phyloP scores from a whole-genome alignment of 495 filamentous ascomycete species.

The Lasiosphaeriaceae sp. region DNA sequence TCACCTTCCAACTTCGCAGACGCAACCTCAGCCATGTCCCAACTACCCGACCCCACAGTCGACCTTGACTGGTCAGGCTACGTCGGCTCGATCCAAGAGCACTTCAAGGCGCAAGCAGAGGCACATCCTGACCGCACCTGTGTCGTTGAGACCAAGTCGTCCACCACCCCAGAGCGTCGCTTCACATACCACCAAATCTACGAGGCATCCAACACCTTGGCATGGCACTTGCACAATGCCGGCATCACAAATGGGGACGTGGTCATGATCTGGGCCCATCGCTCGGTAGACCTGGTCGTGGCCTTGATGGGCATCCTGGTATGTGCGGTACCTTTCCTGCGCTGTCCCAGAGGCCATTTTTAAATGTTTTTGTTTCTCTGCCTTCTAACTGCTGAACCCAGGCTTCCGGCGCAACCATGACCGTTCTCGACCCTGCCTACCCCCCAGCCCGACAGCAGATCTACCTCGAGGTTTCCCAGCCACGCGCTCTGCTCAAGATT shows the following conservation, averaged over 20 bases:
- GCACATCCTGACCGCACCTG: constrained; percentile 74
- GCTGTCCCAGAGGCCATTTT: background rate
- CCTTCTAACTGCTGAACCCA: constrained; percentile 19
- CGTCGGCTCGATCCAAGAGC: constrained; percentile 50
- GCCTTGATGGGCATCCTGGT: constrained; percentile 58
- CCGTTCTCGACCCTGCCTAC: constrained; percentile 84
- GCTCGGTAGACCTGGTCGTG: constrained; percentile 70
- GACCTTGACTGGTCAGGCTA: constrained; percentile 83
- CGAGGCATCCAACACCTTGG: constrained; percentile 76
- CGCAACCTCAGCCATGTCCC: constrained; percentile 11
- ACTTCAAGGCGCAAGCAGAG: constrained; percentile 56
- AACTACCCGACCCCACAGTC: constrained; percentile 67
- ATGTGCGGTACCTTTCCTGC: constrained; percentile 10
- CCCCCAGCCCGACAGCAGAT: constrained; percentile 85
- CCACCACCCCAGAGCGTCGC: constrained; percentile 51
- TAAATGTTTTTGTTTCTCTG: constrained; percentile 6
- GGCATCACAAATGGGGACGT: constrained; percentile 81
- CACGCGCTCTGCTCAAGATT: constrained; percentile 75
- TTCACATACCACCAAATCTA: constrained; percentile 91
- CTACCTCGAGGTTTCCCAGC: constrained; percentile 84
- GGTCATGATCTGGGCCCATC: constrained; percentile 88
- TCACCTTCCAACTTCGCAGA: background rate
- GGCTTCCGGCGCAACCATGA: constrained; percentile 65
- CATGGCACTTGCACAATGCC: constrained; percentile 68
- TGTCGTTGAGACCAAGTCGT: constrained; percentile 76